Evolutionary conservation across 306 rosid species (phyloP), one percentile per base, ranked within the genome.

Genomic region (Nissolia schottii): DNA sequence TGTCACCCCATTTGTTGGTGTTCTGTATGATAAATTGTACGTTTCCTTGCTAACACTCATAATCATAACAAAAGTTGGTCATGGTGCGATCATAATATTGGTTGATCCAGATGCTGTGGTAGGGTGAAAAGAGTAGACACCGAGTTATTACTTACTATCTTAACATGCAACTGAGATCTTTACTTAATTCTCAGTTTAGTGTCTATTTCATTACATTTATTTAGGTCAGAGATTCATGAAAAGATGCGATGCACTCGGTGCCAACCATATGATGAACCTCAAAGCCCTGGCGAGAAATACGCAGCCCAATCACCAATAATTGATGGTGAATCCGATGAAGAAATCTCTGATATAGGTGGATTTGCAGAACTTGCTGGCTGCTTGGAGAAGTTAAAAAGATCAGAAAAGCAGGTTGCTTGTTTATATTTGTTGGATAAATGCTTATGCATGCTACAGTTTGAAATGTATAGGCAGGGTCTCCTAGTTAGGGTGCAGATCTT

Each of bases 201-300:
- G 62, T 23, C 50, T 68, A 45, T 34, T 79, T 41, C 41, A 63
- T 70, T 29, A 46, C 59, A 46, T 67, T 41, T 67, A 37, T 66
- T 48, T 70, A 93, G 98, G 84, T 93, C 98, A 67, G 98, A 89
- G 70, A 92, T 93, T 74, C 98, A 93, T 82, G 94, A 89, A 80
- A 87, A 86, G 53, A 87, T 93, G 91, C 87, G 65, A 55, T 93
- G 98, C 79, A 62, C 64, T 73, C 92, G 98, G 74, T 93, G 98
- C 83, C 92, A 79, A 84, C 79, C 73, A 74, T 58, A 27, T 51
- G 84, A 81, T 56, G 71, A 45, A 60, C 75, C 77, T 46, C 74
- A 68, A 73, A 86, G 45, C 53, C 49, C 53, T 46, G 79, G 74
- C 16, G 81, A 80, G 43, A 49, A 59, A 74, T 78, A 70, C 34